Evolutionary conservation across 441 rosid species (phyloP).

Genomic region (Mallotus japonicus): DNA sequence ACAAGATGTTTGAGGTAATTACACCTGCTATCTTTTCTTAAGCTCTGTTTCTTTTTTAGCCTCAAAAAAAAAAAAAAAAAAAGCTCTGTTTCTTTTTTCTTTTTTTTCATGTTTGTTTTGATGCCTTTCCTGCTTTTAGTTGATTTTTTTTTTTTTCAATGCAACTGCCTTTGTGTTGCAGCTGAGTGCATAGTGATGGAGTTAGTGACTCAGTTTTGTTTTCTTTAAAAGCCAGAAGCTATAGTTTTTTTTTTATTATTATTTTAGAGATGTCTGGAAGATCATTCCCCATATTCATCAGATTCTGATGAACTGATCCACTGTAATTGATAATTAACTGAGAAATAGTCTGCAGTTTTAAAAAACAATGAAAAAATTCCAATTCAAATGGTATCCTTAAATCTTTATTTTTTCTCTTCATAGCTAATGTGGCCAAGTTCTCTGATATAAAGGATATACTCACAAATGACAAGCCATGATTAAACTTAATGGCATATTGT

Average conservation of each 20-base stretch:
- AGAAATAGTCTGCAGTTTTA: neutral
- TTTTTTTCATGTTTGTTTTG: neutral
- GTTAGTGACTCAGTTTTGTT: neutral
- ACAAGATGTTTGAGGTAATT: conserved; percentile 79
- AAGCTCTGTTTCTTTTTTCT: neutral
- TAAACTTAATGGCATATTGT: neutral
- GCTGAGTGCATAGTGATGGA: neutral
- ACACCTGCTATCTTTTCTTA: conserved; percentile 6
- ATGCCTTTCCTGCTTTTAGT: conserved; percentile 1
- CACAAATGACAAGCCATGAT: neutral
- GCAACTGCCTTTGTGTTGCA: neutral
- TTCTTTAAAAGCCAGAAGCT: neutral
- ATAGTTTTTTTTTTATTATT: neutral
- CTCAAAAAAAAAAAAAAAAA: too few species aligned
- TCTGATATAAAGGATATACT: neutral
- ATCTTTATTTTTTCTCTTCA: neutral
- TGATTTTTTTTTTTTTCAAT: neutral
- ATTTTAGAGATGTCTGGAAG: neutral
- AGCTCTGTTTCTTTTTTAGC: too few species aligned
- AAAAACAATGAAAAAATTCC: neutral
- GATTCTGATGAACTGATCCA: neutral
- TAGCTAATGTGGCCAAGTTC: neutral
- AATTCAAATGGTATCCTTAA: neutral
- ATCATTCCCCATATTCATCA: conserved; percentile 2
- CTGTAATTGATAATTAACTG: neutral